Conservation (phyloP, 768 basidiomycete genomes). For the Hygrocybe coccinea region DNA sequence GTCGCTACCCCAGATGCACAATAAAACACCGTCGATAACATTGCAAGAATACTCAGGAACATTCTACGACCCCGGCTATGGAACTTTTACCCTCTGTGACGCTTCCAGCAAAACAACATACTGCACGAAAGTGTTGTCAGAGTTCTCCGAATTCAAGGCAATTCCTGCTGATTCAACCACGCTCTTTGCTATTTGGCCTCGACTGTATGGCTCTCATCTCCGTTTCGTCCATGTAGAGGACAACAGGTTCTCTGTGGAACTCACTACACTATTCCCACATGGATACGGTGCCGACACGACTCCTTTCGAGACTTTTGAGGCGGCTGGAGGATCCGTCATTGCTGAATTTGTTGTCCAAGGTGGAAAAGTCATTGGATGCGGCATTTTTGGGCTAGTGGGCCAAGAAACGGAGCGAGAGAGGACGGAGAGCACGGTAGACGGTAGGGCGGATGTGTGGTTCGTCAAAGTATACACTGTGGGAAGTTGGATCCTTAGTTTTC, state of each 20-base stretch:
- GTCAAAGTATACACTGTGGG: too few relatives aligned
- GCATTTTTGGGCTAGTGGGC: conserved; percentile 15
- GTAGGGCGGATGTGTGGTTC: conserved; percentile 31
- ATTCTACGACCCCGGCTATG: conserved; percentile 37
- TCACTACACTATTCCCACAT: conserved; percentile 29
- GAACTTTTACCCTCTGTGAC: conserved; percentile 34
- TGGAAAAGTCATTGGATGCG: conserved; percentile 28
- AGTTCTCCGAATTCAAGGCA: conserved; percentile 21
- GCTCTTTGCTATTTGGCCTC: conserved; percentile 31
- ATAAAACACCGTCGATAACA: background rate
- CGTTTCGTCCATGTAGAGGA: conserved; percentile 22
- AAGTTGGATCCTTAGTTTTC: too few relatives aligned
- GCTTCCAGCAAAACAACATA: conserved; percentile 5
- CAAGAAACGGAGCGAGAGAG: conserved; percentile 19
- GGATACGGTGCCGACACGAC: conserved; percentile 36
- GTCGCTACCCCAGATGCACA: background rate
- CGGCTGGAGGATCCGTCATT: background rate
- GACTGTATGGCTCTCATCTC: conserved; percentile 36
- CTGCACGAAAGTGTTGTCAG: background rate
- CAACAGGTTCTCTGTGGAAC: conserved; percentile 16
- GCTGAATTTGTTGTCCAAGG: conserved; percentile 24
- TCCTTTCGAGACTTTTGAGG: conserved; percentile 25
- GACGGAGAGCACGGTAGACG: conserved; percentile 17
- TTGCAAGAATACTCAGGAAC: conserved; percentile 33
- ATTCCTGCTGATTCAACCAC: conserved; percentile 6